Conservation (phyloP, 2,329 filamentous ascomycete species). For the Stagonosporopsis tanaceti region DNA sequence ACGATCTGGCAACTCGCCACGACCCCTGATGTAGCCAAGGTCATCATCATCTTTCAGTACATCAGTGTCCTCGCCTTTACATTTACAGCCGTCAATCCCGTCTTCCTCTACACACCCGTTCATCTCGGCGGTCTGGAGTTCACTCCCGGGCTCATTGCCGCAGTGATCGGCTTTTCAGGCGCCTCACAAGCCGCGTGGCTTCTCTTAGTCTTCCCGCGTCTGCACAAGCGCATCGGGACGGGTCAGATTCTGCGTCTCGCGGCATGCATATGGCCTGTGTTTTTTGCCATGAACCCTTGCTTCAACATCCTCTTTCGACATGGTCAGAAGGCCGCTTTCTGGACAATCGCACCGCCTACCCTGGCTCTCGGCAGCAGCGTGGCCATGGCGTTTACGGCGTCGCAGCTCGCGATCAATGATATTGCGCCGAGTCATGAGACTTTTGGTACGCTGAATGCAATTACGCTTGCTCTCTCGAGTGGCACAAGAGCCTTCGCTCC, state of each 20-base stretch:
- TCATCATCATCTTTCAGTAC: constrained; percentile 71
- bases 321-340: constrained; percentile 62
- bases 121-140: constrained; percentile 72
- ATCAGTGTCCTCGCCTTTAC: constrained; percentile 73
- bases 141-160: constrained; percentile 67
- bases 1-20: constrained; percentile 65
- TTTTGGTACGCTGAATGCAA: constrained; percentile 75
- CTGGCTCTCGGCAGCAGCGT: constrained; percentile 68
- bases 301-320: constrained; percentile 65
- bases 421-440: constrained; percentile 70
- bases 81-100: constrained; percentile 74
- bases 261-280: constrained; percentile 67
- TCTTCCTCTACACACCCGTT: constrained; percentile 72
- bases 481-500: constrained; percentile 72
- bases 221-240: constrained; percentile 73
- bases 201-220: constrained; percentile 70
- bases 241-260: constrained; percentile 69
- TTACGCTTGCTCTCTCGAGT: constrained; percentile 69
- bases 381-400: constrained; percentile 73
- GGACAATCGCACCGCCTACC: constrained; percentile 57
- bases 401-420: constrained; percentile 79
- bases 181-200: constrained; percentile 75
- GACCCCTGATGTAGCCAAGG: constrained; percentile 69
- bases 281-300: constrained; percentile 64
- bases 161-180: constrained; percentile 71